These are phyloP conservation scores for Colletotrichum coccodes DNA, from an alignment of 2,329 filamentous ascomycete genomes.

Conservation along the genomic window DNA sequence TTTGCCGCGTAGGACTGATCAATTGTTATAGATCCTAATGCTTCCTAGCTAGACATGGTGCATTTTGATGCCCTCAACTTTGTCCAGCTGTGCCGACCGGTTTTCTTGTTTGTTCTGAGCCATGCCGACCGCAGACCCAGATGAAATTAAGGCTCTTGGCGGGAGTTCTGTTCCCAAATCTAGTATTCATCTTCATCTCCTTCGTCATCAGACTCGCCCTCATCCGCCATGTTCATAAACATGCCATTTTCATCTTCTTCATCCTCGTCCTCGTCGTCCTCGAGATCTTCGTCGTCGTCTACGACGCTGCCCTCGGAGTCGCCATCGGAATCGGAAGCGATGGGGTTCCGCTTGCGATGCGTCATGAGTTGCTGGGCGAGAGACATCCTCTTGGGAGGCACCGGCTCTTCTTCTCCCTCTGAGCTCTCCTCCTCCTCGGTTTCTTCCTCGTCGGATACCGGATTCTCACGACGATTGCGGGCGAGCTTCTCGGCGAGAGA, in stretches of 20 bases:
- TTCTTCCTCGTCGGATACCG: conserved; percentile 18
- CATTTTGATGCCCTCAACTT: neutral
- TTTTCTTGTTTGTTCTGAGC: no score
- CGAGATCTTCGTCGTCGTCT: conserved; percentile 30
- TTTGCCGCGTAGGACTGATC: neutral
- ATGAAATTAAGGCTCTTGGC: neutral
- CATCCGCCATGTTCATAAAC: conserved; percentile 46
- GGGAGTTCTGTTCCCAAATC: neutral
- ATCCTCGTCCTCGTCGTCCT: conserved; percentile 36
- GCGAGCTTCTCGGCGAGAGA: conserved; percentile 22
- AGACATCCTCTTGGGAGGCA: conserved; percentile 31
- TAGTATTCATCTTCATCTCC: conserved; percentile 18
- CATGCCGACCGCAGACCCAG: neutral
- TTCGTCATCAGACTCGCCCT: conserved; percentile 31
- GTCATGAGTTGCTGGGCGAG: conserved; percentile 38
- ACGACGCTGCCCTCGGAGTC: conserved; percentile 36
- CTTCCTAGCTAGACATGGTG: neutral
- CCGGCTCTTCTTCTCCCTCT: conserved; percentile 28
- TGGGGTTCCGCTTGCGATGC: conserved; percentile 33
- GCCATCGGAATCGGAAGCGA: conserved; percentile 34
- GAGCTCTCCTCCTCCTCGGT: conserved; percentile 9
- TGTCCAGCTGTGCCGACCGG: neutral
- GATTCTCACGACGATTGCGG: conserved; percentile 19
- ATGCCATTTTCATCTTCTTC: conserved; percentile 37
- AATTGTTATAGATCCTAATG: neutral